Conservation (phyloP, 805 yeast species). For the Candida andamanensis region DNA sequence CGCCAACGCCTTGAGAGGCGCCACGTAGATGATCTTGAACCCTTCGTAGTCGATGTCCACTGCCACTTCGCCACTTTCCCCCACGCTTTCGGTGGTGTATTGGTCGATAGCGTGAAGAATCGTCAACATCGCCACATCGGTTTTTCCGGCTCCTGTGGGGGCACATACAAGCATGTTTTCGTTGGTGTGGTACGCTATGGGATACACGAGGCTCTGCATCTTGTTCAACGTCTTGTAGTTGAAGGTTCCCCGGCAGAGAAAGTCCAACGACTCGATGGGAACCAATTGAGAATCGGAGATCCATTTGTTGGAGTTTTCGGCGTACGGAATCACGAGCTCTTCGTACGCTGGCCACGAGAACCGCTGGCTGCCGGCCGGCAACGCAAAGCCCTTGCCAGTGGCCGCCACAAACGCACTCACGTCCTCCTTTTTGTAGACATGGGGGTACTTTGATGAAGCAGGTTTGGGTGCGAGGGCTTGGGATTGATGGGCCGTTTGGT, state of each 20-base stretch:
- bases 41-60: slow-evolving; percentile 71
- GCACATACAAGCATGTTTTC: slow-evolving; percentile 97
- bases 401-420: slow-evolving; percentile 63
- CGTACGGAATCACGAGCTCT: slow-evolving; percentile 78
- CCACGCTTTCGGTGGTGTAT: slow-evolving; percentile 51
- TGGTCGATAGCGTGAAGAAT: slow-evolving; percentile 77
- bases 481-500: slow-evolving; percentile 45
- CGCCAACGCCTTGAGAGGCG: slow-evolving; percentile 92
- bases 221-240: slow-evolving; percentile 72
- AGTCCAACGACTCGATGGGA: slow-evolving; percentile 60
- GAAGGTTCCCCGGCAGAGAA: slow-evolving; percentile 79
- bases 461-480: slow-evolving; percentile 43
- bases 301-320: slow-evolving; percentile 44
- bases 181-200: slow-evolving; percentile 87
- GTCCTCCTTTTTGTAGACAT: slow-evolving; percentile 72
- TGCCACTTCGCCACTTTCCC: slow-evolving; percentile 39
- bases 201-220: slow-evolving; percentile 86
- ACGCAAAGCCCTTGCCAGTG: slow-evolving; percentile 71
- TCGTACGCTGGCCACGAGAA: slow-evolving; percentile 60
- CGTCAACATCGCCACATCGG: slow-evolving; percentile 83
- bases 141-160: slow-evolving; percentile 97
- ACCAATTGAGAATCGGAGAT: slow-evolving; percentile 46
- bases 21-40: slow-evolving; percentile 86
- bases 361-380: slow-evolving; percentile 80
- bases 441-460: slow-evolving; percentile 63